Conservation (phyloP, 768 basidiomycete species). For the Mycena haematopus region DNA sequence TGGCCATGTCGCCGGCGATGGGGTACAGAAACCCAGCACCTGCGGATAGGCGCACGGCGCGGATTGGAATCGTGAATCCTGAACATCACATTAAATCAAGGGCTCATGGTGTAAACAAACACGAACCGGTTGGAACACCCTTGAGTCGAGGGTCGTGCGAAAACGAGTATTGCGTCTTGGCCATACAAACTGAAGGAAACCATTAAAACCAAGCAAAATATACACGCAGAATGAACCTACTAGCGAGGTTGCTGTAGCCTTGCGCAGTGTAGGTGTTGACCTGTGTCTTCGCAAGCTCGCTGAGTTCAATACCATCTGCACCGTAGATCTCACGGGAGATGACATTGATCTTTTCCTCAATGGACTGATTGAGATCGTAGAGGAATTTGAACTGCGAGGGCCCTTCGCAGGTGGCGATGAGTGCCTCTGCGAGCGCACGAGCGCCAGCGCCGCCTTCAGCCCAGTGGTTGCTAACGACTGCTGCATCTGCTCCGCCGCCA, state of each 20-base stretch:
- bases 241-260: slow-evolving; percentile 80
- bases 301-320: slow-evolving; percentile 88
- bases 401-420: slow-evolving; percentile 84
- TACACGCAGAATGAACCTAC: slow-evolving; percentile 49
- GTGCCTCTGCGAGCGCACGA: slow-evolving; percentile 88
- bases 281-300: slow-evolving; percentile 84
- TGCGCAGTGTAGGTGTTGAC: slow-evolving; percentile 91
- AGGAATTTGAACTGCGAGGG: slow-evolving; percentile 90
- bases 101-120: slow-evolving; percentile 4
- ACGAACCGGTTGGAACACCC: slow-evolving; percentile 79
- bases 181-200: slow-evolving; percentile 80
- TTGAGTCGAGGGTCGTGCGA: slow-evolving; percentile 93
- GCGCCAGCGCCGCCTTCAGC: slow-evolving; percentile 94
- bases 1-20: slow-evolving; percentile 95
- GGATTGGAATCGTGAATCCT: slow-evolving; percentile 94
- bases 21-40: slow-evolving; percentile 98
- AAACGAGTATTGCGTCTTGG: slow-evolving; percentile 98
- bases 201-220: slow-evolving; percentile 14
- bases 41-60: slow-evolving; percentile 85
- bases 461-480: slow-evolving; percentile 97
- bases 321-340: slow-evolving; percentile 94
- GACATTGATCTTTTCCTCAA: slow-evolving; percentile 86
- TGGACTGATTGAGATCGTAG: slow-evolving; percentile 83
- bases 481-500: slow-evolving; percentile 89
- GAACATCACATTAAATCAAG: slow-evolving; percentile 1